Conservation (phyloP, 805 yeast species). For the Hemisphaericaspora nanyangensis region DNA sequence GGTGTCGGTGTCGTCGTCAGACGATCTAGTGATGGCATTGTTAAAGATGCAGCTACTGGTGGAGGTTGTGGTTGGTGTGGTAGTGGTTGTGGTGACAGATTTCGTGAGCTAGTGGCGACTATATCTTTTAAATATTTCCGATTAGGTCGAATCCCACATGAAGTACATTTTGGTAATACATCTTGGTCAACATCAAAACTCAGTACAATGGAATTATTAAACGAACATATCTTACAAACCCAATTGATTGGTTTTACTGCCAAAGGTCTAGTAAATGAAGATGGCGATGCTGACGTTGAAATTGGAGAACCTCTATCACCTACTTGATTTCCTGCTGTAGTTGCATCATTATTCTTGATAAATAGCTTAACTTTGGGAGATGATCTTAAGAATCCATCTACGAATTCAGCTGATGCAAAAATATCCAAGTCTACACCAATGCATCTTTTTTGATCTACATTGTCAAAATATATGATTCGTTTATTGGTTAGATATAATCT, state of each 20-base stretch:
- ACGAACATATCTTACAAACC: conserved; percentile 91
- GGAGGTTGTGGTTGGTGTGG: background rate
- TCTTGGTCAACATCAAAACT: conserved; percentile 14
- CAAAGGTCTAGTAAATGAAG: background rate
- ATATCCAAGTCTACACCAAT: conserved; percentile 44
- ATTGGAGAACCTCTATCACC: background rate
- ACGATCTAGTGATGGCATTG: background rate
- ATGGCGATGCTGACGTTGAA: background rate
- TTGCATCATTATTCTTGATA: conserved; percentile 9
- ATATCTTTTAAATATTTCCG: conserved; percentile 5
- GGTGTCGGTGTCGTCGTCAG: conserved; percentile 3
- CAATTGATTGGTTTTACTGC: conserved; percentile 38
- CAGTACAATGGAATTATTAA: conserved; percentile 42
- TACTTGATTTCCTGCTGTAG: background rate
- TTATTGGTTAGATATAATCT: conserved; percentile 71
- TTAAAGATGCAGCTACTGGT: background rate
- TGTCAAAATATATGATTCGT: conserved; percentile 71
- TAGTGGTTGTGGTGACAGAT: background rate
- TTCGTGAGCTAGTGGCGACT: background rate
- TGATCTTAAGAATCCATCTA: conserved; percentile 63
- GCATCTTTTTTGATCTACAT: conserved; percentile 34
- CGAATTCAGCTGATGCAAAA: conserved; percentile 34
- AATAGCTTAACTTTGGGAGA: conserved; percentile 67
- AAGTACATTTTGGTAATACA: conserved; percentile 31
- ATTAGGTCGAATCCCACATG: conserved; percentile 37